Evolutionary conservation across 2,329 filamentous ascomycete genomes (phyloP), one percentile per base, ranked within the genome.

Genomic region (Penicillium sp.): DNA sequence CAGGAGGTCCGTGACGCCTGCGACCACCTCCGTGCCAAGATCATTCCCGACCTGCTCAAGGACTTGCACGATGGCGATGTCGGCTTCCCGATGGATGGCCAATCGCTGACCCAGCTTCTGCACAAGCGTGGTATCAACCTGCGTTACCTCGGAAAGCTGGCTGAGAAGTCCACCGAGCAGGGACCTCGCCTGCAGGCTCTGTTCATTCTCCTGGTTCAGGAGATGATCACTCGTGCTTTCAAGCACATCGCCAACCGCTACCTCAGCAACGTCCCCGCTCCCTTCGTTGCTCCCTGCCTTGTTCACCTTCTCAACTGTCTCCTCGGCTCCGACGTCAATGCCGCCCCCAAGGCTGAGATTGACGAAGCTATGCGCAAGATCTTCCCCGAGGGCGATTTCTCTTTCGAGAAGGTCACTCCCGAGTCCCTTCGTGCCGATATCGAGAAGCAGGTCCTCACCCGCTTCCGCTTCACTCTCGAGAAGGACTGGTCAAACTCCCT

Each of bases 111-210:
- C 66, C 86, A 87, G 61, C 83, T 97, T 48, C 81, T 99, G 69
- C 94, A 99, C 80, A 96, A 96, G 81, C 90, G 93, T 40, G 94
- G 94, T 76, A 92, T 99, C 79, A 99, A 99, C 77, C 83, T 97
- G 58, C 86, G 95, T 67, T 99, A 99, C 73, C 82, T 97, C n/a
- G 94, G 94, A 61, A 88, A 87, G 73, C 76, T 99, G 58, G 88
- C 90, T 11, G 79, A 83, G 54, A 81, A 89, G 48, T 85, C 88
- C 63, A 83, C 84, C 61, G 77, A 82, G 55, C 82, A 86, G 63
- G 88, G 88, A 52, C 81, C 84, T 50, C 87, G 90, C 57, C 81
- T 97, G 22, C 80, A 87, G 63, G 92, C 92, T 57, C 80, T 99
- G 64, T 86, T 84, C 60, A 84, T 86, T 53, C 83, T 99, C 36